A percentile compares a stretch with the other conserved stretches of the same genome.
phyloP scores from a whole-genome alignment of 148 eudicot genomes.

The Rhododendron williamsianum region DNA sequence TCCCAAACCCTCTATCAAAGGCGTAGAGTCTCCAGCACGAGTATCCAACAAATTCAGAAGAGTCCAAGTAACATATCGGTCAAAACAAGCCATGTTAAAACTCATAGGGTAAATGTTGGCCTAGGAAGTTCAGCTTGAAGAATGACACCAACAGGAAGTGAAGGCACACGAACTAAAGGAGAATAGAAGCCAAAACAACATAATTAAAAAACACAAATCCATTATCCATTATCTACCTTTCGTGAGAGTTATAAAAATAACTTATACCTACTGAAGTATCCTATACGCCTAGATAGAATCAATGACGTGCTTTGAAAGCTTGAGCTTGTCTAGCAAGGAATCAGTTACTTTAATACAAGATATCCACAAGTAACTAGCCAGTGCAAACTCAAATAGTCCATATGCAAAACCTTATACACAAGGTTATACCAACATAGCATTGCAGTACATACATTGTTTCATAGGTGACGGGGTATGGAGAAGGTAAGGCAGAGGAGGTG shows the following conservation, averaged over 20 bases:
- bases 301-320: background rate
- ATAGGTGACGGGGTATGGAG: background rate
- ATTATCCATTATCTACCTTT: background rate
- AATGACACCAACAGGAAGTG: background rate
- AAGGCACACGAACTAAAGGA: background rate
- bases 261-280: background rate
- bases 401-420: background rate
- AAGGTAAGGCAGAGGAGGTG: background rate
- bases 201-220: background rate
- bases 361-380: background rate
- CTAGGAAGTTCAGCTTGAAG: background rate
- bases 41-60: background rate
- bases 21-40: background rate
- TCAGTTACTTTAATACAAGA: background rate
- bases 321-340: constrained; percentile 1
- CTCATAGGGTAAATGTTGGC: background rate
- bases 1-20: background rate
- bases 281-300: background rate
- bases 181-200: background rate
- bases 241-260: background rate
- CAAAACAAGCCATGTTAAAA: background rate
- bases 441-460: background rate
- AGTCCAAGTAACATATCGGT: background rate
- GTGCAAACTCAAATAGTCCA: background rate
- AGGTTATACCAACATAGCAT: background rate